Percentiles rank a stretch among this genome's conserved stretches.
phyloP scores from a whole-genome alignment of 2,329 filamentous ascomycete species.

The Ambrosiella beaveri region DNA sequence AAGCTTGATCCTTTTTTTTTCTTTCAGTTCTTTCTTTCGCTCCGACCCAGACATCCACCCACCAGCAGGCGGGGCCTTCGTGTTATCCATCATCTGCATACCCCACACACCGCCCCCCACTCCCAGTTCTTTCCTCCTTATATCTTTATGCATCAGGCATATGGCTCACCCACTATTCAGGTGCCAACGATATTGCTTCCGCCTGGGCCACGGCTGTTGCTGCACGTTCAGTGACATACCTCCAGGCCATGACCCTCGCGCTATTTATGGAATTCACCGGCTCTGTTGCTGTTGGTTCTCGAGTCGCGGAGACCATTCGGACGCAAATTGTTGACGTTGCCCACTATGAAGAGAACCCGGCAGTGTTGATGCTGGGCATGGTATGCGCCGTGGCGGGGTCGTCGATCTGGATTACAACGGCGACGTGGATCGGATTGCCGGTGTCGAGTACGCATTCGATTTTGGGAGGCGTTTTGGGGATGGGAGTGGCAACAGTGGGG shows the following conservation, averaged over 20 bases:
- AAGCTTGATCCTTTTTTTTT: conserved; percentile 11
- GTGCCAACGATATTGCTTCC: conserved; percentile 33
- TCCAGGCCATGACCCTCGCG: conserved; percentile 28
- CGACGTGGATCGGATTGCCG: conserved; percentile 33
- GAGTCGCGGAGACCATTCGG: conserved; percentile 28
- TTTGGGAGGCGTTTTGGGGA: conserved; percentile 25
- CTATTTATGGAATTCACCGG: conserved; percentile 28
- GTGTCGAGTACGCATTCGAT: conserved; percentile 38
- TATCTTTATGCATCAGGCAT: too few relatives aligned
- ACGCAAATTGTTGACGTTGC: conserved; percentile 28
- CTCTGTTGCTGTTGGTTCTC: conserved; percentile 23
- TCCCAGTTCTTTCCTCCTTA: too few relatives aligned
- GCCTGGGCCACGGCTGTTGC: conserved; percentile 30
- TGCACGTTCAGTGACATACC: conserved; percentile 28
- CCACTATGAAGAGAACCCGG: conserved; percentile 26
- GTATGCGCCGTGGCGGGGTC: conserved; percentile 35
- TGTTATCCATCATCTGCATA: too few relatives aligned
- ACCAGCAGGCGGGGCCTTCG: not conserved
- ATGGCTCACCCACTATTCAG: conserved; percentile 15
- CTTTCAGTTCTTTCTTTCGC: not conserved
- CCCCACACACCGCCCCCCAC: too few relatives aligned
- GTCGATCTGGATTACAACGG: conserved; percentile 34
- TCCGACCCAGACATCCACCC: not conserved
- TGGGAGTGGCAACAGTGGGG: conserved; percentile 22
- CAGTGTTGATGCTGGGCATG: conserved; percentile 35